phyloP scores from a whole-genome alignment of 2,329 filamentous ascomycete genomes.

The Fonsecaea monophora region DNA sequence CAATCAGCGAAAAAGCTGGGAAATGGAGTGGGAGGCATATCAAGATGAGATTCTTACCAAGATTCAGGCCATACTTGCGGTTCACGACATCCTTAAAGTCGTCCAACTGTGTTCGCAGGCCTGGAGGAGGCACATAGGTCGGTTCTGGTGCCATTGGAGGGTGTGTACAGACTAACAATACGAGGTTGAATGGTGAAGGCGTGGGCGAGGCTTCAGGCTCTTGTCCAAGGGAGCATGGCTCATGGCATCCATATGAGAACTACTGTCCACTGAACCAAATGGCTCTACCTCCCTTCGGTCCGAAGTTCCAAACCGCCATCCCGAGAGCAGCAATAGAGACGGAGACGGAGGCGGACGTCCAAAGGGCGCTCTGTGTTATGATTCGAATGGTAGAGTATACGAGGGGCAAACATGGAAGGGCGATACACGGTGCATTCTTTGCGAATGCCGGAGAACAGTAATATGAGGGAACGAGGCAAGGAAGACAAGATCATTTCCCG shows the following conservation, averaged over 20 bases:
- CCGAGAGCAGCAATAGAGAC: neutral
- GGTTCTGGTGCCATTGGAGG: constrained; percentile 1
- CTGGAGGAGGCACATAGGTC: neutral
- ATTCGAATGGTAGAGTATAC: no score
- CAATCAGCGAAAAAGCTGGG: neutral
- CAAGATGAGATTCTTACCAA: neutral
- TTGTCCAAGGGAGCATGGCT: neutral
- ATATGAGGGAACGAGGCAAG: no score
- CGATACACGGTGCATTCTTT: no score
- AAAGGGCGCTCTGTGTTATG: no score
- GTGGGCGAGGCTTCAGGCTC: neutral
- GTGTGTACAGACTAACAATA: neutral
- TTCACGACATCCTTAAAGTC: neutral
- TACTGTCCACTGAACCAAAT: no score
- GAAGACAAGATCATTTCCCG: no score
- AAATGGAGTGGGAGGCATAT: neutral
- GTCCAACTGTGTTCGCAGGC: constrained; percentile 1
- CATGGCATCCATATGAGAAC: neutral
- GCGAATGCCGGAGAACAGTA: no score
- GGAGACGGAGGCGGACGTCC: no score
- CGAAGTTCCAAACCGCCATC: neutral
- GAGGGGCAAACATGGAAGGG: no score
- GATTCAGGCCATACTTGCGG: neutral
- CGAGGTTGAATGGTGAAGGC: neutral
- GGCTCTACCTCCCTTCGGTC: neutral